Base-by-base conservation (phyloP, 1,139 yeast genomes). In the Arxiozyma bovina region DNA sequence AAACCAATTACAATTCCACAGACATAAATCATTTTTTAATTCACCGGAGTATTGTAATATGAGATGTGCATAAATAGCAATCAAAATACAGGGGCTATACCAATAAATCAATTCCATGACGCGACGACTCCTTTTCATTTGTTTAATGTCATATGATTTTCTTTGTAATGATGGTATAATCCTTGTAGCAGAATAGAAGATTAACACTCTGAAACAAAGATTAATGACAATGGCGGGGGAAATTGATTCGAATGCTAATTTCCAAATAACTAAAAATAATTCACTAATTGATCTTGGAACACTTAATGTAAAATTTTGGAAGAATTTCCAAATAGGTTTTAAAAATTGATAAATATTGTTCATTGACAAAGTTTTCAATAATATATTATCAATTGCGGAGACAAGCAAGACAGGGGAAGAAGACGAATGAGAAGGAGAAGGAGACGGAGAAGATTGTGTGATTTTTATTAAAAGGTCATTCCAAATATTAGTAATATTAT, bases 31-130 rank as follows among this genome's bases (percentile, higher is more conserved):
- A n/a, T 78, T 74, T 38, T 74, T 87, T 56, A 88, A 74, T 64
- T 85, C 87, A 47, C 91, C 91, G 54, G 87, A 83, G 65, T 89
- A 91, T 74, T 88, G 96, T 77, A 93, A 79, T 79, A 93, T 85
- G 63, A 93, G 74, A 69, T 93, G 96, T 4, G 98, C 89, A 72
- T 93, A 93, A 55, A 93, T 96, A 0, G 96, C 96, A 58, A 91
- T 90, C 51, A 93, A 82, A 58, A 93, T 83, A 69, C 96, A 88
- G 2, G 99, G 98, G 18, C 96, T 87, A 70, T 88, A 91, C 41
- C 96, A 83, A 66, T 90, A 88, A 45, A 90, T 78, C 58, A 87
- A 72, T 60, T 78, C 77, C 70, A 85, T 78, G 46, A 79, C 73
- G 30, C 64, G 58, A 52, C 66, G 63, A 57, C 64, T 60, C 77